Evolutionary conservation across 371 early-diverging fungal genomes (phyloP).

Genomic region (Apophysomyces ossiformis): DNA sequence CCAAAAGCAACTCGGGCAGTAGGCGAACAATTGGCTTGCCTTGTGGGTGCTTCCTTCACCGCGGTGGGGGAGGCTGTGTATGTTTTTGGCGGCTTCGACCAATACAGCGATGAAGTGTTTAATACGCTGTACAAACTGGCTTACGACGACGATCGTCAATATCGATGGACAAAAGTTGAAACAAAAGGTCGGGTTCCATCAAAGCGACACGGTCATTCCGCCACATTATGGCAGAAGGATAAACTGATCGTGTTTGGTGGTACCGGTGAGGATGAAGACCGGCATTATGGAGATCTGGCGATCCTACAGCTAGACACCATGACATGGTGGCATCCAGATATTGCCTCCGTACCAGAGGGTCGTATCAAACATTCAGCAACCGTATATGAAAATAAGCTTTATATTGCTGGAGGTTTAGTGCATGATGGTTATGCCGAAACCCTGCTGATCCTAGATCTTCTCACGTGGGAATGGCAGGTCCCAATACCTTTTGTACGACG

Average conservation of each 20-base stretch:
- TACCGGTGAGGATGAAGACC: constrained; percentile 45
- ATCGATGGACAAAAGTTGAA: constrained; percentile 59
- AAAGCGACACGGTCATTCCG: constrained; percentile 67
- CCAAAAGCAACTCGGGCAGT: constrained; percentile 11
- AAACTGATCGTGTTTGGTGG: constrained; percentile 74
- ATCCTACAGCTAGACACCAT: constrained; percentile 57
- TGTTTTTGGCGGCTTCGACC: constrained; percentile 71
- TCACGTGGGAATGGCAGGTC: constrained; percentile 63
- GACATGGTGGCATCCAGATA: constrained; percentile 64
- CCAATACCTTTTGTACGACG: constrained; percentile 59
- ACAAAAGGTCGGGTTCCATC: constrained; percentile 44
- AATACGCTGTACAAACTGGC: constrained; percentile 57
- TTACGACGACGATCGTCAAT: constrained; percentile 41
- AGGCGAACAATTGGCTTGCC: constrained; percentile 56
- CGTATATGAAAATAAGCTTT: constrained; percentile 62
- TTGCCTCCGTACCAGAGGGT: constrained; percentile 45
- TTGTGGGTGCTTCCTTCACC: constrained; percentile 63
- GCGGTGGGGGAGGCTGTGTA: constrained; percentile 47
- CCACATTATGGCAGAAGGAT: constrained; percentile 60
- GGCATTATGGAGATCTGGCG: constrained; percentile 60
- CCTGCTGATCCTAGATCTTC: constrained; percentile 60
- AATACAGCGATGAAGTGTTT: constrained; percentile 69
- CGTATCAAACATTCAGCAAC: constrained; percentile 68
- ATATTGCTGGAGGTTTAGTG: constrained; percentile 60
- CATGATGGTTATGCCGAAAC: constrained; percentile 48